A percentile compares a stretch with the other conserved stretches of the same genome.
phyloP scores from a whole-genome alignment of 108 stramenopile genomes.

The Pseudonitzschia multiseries region DNA sequence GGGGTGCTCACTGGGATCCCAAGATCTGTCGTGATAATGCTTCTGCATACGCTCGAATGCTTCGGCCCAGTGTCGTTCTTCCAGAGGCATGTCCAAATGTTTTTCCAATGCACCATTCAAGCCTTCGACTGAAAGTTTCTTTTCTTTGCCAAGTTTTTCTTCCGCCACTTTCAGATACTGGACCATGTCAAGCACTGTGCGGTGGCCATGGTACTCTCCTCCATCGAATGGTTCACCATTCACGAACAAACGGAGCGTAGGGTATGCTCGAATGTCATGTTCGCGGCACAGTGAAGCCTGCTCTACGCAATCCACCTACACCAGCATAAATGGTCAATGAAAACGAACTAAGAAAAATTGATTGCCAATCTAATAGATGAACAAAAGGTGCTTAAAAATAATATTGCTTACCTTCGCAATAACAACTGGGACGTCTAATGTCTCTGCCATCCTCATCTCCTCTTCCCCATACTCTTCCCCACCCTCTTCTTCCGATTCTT shows the following conservation, averaged over 20 bases:
- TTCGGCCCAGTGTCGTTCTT: conserved; percentile 66
- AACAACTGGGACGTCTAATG: conserved; percentile 61
- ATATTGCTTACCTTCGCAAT: conserved; percentile 55
- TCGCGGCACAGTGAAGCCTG: conserved; percentile 70
- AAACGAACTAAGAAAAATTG: too few relatives aligned
- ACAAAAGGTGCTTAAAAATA: too few relatives aligned
- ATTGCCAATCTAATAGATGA: too few relatives aligned
- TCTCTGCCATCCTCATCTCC: conserved; percentile 56
- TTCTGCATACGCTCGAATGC: conserved; percentile 33
- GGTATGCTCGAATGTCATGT: conserved; percentile 86
- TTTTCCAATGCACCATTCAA: conserved; percentile 34
- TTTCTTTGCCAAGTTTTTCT: conserved; percentile 38
- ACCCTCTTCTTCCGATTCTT: conserved; percentile 39
- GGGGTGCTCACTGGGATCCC: conserved; percentile 59
- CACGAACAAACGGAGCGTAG: conserved; percentile 85
- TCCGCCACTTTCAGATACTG: conserved; percentile 52
- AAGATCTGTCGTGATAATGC: conserved; percentile 23
- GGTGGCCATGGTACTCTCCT: conserved; percentile 78
- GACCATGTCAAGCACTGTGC: conserved; percentile 78
- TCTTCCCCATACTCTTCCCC: conserved; percentile 49
- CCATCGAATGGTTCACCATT: conserved; percentile 47
- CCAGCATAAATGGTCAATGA: background rate
- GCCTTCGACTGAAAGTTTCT: conserved; percentile 24
- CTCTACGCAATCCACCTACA: conserved; percentile 74
- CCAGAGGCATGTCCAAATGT: conserved; percentile 40